Evolutionary conservation across 257 asterid species (phyloP), one percentile per base, ranked within the genome.

Genomic region (Schizonepeta tenuifolia): DNA sequence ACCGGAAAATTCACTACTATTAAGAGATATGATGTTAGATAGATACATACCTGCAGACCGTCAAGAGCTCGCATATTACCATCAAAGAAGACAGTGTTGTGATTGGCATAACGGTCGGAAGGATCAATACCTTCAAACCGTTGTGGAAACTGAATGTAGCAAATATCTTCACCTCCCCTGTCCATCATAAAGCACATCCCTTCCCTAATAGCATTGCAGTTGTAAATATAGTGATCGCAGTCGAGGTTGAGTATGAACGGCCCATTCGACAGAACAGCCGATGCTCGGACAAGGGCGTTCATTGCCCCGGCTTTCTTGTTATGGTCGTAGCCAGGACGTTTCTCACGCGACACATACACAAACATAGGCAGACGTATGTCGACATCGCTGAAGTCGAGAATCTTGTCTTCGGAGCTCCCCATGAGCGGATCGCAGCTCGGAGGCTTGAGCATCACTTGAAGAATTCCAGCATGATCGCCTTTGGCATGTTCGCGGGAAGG

Each of bases 151-250:
- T 87, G 93, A 53, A 87, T 82, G 54, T 87, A 87, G 55, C 93
- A 87, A 9, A 85, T 85, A 14, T 80, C 82, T 10, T 87, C 93
- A n/a, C 93, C 90, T 0, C 93, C 93, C 26, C 90, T 75, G 20
- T 87, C 93, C 88, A 87, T 83, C 90, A 87, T 87, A 57, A 85
- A 85, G 50, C 93, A 87, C 88, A 87, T 87, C 51, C 93, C 93
- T 82, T 87, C 93, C 26, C 93, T 68, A n/a, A 83, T 5, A 40
- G 93, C 93, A 2, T 54, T 76, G 55, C 84, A 81, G 81, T 87
- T 87, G 46, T 75, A 69, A 33, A 87, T 81, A 28, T 87, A 87
- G 71, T 87, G 93, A 64, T 87, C 92, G 13, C 92, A 87, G 26
- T 87, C 92, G 5, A 87, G 88, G 63, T 87, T 87, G 71, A 87